These are phyloP conservation scores for Verticillium longisporum DNA, from an alignment of 2,329 filamentous ascomycete genomes.

Conservation along the genomic window DNA sequence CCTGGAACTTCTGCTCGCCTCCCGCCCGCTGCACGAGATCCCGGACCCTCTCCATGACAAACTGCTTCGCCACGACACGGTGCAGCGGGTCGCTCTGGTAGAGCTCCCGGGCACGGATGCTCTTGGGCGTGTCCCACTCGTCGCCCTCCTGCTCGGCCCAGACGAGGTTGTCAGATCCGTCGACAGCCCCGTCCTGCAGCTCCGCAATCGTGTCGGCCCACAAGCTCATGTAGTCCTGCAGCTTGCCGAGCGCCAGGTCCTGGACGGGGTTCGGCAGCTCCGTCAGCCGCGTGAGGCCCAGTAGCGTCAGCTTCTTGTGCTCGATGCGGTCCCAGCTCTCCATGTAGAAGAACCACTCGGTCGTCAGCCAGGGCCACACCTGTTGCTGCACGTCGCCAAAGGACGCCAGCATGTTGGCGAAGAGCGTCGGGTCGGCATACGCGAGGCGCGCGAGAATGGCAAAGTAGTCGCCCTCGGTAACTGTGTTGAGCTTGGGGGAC, in stretches of 20 bases:
- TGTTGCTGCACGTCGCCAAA: constrained; percentile 39
- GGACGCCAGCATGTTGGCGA: constrained; percentile 50
- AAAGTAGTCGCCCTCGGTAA: constrained; percentile 81
- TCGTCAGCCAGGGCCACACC: constrained; percentile 53
- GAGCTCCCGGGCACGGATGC: constrained; percentile 43
- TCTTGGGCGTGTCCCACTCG: constrained; percentile 52
- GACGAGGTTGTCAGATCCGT: constrained; percentile 45
- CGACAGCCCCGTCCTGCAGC: constrained; percentile 52
- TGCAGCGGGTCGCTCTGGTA: constrained; percentile 60
- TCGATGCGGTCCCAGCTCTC: constrained; percentile 60
- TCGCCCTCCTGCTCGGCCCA: constrained; percentile 32
- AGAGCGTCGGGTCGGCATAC: constrained; percentile 62
- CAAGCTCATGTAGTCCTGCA: constrained; percentile 69
- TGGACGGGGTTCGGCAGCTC: constrained; percentile 54
- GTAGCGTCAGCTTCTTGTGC: constrained; percentile 63
- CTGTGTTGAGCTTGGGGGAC: constrained; percentile 60
- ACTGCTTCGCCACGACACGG: constrained; percentile 55
- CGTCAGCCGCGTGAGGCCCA: constrained; percentile 66
- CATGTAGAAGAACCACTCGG: constrained; percentile 63
- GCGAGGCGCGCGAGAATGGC: constrained; percentile 73
- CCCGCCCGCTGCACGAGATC: constrained; percentile 53
- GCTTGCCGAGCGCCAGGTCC: constrained; percentile 48
- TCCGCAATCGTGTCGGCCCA: constrained; percentile 68
- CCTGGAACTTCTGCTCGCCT: constrained; percentile 59
- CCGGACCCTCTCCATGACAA: constrained; percentile 56